Percentiles rank a stretch among this genome's conserved stretches.
These are phyloP conservation scores for Podaxis carcinomalis DNA, from an alignment of 768 basidiomycete species.

Conservation along the genomic window DNA sequence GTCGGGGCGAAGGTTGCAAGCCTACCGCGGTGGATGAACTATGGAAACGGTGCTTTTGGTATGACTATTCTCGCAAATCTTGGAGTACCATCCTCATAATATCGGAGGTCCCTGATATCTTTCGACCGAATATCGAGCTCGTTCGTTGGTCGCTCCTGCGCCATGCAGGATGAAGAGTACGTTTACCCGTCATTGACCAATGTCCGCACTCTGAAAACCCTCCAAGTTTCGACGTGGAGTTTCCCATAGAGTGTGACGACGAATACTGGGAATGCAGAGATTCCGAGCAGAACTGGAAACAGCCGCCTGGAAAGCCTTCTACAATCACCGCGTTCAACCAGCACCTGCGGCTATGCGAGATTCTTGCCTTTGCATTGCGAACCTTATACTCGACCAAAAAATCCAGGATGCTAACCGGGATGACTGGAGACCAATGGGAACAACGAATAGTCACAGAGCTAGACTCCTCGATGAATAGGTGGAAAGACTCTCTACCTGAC, in stretches of 20 bases:
- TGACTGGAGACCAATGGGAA: conserved; percentile 53
- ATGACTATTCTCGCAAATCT: neutral
- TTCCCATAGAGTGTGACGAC: conserved; percentile 56
- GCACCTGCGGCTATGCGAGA: conserved; percentile 54
- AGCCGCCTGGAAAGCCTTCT: conserved; percentile 59
- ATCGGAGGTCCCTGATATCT: conserved; percentile 26
- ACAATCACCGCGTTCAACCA: conserved; percentile 47
- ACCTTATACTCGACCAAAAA: conserved; percentile 49
- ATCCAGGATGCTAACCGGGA: conserved; percentile 32
- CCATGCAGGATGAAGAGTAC: conserved; percentile 70
- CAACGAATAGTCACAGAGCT: conserved; percentile 54
- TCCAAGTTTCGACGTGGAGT: conserved; percentile 58
- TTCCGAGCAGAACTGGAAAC: conserved; percentile 48
- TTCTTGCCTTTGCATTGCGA: conserved; percentile 56
- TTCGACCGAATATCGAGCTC: conserved; percentile 34
- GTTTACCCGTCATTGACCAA: conserved; percentile 17
- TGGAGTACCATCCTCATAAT: neutral
- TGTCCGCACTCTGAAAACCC: neutral
- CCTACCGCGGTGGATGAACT: conserved; percentile 49
- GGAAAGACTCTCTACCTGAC: conserved; percentile 57
- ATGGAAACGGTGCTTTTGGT: conserved; percentile 60
- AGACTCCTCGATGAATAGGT: conserved; percentile 57
- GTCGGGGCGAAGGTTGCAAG: conserved; percentile 28
- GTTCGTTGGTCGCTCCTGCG: conserved; percentile 60
- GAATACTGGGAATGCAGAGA: conserved; percentile 44